phyloP scores from a whole-genome alignment of 495 filamentous ascomycete genomes.

The Hypoxylon trugodes region DNA sequence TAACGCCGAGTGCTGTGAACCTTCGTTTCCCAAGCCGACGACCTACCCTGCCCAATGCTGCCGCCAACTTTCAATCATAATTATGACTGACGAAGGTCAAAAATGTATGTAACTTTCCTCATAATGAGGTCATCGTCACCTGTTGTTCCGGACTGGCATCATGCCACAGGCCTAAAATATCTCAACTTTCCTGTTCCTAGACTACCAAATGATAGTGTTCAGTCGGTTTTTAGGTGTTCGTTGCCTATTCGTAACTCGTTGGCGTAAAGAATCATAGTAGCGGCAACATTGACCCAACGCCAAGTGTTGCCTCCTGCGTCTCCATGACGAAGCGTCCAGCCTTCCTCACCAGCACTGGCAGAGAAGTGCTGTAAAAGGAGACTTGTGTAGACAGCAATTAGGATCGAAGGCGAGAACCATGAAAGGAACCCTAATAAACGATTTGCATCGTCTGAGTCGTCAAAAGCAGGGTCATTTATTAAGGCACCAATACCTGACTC shows the following conservation, averaged over 20 bases:
- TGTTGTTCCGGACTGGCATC: slow-evolving; percentile 6
- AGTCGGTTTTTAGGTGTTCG: slow-evolving; percentile 95
- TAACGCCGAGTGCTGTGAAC: slow-evolving; percentile 47
- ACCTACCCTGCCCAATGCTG: slow-evolving; percentile 40
- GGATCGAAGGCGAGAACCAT: slow-evolving; percentile 91
- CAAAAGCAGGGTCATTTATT: slow-evolving; percentile 80
- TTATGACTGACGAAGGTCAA: slow-evolving; percentile 27
- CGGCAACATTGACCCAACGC: slow-evolving; percentile 91
- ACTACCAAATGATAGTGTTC: slow-evolving; percentile 42
- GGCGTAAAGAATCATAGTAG: slow-evolving; percentile 87
- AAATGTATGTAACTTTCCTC: slow-evolving; percentile 33
- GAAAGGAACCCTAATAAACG: slow-evolving; percentile 81
- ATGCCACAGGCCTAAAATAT: slow-evolving; percentile 25
- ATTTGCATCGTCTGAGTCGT: slow-evolving; percentile 84
- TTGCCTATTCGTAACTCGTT: slow-evolving; percentile 86
- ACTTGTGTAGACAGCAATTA: slow-evolving; percentile 97
- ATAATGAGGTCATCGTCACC: slow-evolving; percentile 23
- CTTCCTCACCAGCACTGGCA: slow-evolving; percentile 71
- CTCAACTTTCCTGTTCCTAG: slow-evolving; percentile 27
- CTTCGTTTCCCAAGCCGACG: slow-evolving; percentile 46
- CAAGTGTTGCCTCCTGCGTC: slow-evolving; percentile 84
- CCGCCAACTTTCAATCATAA: slow-evolving; percentile 32
- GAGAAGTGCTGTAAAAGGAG: slow-evolving; percentile 95
- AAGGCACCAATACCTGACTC: slow-evolving; percentile 84
- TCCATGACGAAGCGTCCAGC: slow-evolving; percentile 83